Conservation (phyloP, 1,284 basidiomycete species). For the Inonotus hispidus region DNA sequence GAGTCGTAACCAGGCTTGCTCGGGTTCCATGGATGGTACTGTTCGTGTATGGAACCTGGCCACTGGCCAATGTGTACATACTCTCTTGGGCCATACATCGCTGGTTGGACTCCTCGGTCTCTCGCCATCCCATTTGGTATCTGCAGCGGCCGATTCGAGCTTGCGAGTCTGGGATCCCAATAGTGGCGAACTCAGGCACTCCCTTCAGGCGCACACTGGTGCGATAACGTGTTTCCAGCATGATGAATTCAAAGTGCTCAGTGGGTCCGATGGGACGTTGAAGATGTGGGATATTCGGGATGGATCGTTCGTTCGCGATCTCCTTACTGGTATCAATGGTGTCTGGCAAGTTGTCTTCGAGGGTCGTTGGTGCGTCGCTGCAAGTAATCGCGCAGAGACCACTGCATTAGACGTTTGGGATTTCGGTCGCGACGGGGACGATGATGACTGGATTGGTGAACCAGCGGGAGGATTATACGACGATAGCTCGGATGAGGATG, state of each 20-base stretch:
- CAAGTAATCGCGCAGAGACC: constrained; percentile 74
- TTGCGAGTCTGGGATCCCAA: constrained; percentile 90
- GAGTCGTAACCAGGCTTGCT: constrained; percentile 80
- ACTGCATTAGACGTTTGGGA: constrained; percentile 87
- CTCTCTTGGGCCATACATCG: constrained; percentile 82
- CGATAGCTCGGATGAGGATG: constrained; percentile 39
- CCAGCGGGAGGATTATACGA: constrained; percentile 42
- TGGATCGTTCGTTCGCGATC: constrained; percentile 77
- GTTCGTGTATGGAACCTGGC: constrained; percentile 89
- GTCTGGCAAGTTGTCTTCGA: constrained; percentile 97
- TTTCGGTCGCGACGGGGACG: constrained; percentile 62
- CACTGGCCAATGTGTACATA: constrained; percentile 75
- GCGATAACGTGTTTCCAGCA: constrained; percentile 98
- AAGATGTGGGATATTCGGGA: constrained; percentile 95
- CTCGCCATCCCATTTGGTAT: constrained; percentile 86
- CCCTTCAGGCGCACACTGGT: constrained; percentile 82
- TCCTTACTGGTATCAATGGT: constrained; percentile 82
- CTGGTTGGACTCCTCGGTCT: constrained; percentile 83
- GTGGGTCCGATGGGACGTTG: constrained; percentile 90
- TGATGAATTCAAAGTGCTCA: constrained; percentile 92
- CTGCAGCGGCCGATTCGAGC: constrained; percentile 90
- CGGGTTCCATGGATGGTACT: constrained; percentile 94
- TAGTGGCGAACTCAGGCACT: constrained; percentile 71
- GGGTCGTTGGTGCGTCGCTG: constrained; percentile 87
- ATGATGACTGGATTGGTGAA: constrained; percentile 52